Conservation (phyloP, 495 filamentous ascomycete genomes). For the Penicillium riverlandense region DNA sequence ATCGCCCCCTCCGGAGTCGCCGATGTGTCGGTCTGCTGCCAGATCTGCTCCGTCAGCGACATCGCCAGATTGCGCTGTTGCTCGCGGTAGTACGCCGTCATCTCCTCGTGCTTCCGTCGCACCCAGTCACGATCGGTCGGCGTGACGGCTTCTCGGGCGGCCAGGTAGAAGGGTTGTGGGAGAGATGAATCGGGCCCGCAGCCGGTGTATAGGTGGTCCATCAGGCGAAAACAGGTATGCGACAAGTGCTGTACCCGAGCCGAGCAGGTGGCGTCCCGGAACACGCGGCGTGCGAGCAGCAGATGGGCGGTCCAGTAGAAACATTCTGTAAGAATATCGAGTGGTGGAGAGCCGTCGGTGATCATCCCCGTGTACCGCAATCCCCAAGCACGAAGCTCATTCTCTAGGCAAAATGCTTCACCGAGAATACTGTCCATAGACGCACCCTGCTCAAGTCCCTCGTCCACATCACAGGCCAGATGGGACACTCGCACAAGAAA, state of each 20-base stretch:
- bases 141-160: slow-evolving; percentile 17
- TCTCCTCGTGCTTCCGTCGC: slow-evolving; percentile 19
- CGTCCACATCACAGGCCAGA: slow-evolving; percentile 18
- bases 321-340: slow-evolving; percentile 23
- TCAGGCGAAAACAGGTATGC: slow-evolving; percentile 18
- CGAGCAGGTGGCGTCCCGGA: slow-evolving; percentile 14
- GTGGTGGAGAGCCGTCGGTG: slow-evolving; percentile 1
- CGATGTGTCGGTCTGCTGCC: slow-evolving; percentile 12
- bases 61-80: slow-evolving; percentile 21
- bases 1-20: slow-evolving; percentile 8
- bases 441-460: not conserved
- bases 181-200: slow-evolving; percentile 22
- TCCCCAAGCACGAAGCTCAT: slow-evolving; percentile 18
- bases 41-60: slow-evolving; percentile 16
- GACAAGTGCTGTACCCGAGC: slow-evolving; percentile 17
- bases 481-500: slow-evolving; percentile 16
- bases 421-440: slow-evolving; percentile 2
- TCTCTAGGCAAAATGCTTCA: slow-evolving; percentile 11
- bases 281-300: slow-evolving; percentile 20
- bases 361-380: not conserved
- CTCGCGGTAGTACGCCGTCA: slow-evolving; percentile 23
- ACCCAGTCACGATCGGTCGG: slow-evolving; percentile 14
- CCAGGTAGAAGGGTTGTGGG: slow-evolving; percentile 21
- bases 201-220: slow-evolving; percentile 19
- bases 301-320: slow-evolving; percentile 24